Percentiles rank a stretch among this genome's conserved stretches.
Evolutionary conservation across 2,329 filamentous ascomycete genomes (phyloP).

Genomic region (Phaeosphaeria sp.): DNA sequence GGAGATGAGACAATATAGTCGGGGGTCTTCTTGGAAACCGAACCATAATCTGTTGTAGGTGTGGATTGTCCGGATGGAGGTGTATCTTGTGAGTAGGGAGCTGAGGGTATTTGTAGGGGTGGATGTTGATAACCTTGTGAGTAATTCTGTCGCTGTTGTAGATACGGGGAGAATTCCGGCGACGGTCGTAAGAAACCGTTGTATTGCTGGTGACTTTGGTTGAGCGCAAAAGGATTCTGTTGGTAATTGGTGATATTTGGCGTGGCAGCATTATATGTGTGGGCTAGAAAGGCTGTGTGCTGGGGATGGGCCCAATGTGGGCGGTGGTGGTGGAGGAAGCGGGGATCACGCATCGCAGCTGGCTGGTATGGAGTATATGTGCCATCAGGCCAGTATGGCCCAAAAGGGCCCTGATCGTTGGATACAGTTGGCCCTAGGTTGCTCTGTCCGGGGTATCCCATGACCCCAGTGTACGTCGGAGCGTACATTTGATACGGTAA

Average conservation of each 20-base stretch:
- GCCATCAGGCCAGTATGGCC: slow-evolving; percentile 51
- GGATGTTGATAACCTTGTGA: slow-evolving; percentile 38
- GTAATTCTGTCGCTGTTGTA: slow-evolving; percentile 29
- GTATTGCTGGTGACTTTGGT: slow-evolving; percentile 32
- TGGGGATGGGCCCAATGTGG: slow-evolving; percentile 42
- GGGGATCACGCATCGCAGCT: slow-evolving; percentile 49
- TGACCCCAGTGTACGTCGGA: slow-evolving; percentile 37
- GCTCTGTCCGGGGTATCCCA: slow-evolving; percentile 43
- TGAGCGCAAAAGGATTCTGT: slow-evolving; percentile 32
- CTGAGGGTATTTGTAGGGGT: slow-evolving; percentile 21
- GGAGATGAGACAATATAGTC: slow-evolving; percentile 52
- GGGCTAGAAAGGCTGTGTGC: slow-evolving; percentile 33
- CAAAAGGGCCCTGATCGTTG: slow-evolving; percentile 49
- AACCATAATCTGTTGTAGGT: slow-evolving; percentile 30
- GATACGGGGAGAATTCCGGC: slow-evolving; percentile 35
- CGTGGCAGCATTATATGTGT: slow-evolving; percentile 33
- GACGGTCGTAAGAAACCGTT: slow-evolving; percentile 27
- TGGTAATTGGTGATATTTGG: slow-evolving; percentile 34
- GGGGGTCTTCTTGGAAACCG: slow-evolving; percentile 23
- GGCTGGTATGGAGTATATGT: slow-evolving; percentile 50
- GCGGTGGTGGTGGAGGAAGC: slow-evolving; percentile 41
- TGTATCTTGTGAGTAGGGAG: slow-evolving; percentile 34
- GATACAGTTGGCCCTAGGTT: slow-evolving; percentile 48
- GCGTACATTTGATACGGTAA: slow-evolving; percentile 59
- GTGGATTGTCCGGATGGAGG: slow-evolving; percentile 40